Evolutionary conservation across 768 basidiomycete genomes (phyloP).

Genomic region (Termitomyces sp.): DNA sequence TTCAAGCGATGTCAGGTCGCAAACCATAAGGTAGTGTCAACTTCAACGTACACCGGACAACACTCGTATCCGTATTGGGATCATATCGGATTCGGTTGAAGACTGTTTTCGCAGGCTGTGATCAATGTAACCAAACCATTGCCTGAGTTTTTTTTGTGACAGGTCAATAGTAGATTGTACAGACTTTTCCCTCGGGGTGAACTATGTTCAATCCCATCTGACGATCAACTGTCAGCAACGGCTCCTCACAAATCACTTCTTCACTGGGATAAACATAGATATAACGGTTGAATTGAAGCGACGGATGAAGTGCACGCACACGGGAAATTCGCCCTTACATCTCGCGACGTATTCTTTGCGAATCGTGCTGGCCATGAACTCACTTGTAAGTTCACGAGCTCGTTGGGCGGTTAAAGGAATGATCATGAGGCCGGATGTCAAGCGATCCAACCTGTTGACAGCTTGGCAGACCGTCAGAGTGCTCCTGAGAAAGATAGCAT

Average conservation of each 20-base stretch:
- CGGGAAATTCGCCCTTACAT: conserved; percentile 79
- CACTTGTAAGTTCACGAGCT: conserved; percentile 65
- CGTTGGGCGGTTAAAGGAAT: conserved; percentile 68
- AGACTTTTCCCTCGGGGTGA: conserved; percentile 90
- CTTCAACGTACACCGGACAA: conserved; percentile 66
- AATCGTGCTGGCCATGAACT: conserved; percentile 79
- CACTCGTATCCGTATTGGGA: conserved; percentile 70
- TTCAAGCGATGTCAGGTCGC: neutral
- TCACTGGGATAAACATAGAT: conserved; percentile 37
- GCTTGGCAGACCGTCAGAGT: conserved; percentile 42
- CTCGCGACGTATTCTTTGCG: conserved; percentile 92
- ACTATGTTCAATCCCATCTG: conserved; percentile 97
- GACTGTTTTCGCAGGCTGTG: conserved; percentile 79
- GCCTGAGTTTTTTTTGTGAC: neutral
- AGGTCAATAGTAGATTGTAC: conserved; percentile 4
- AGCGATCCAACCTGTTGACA: conserved; percentile 87
- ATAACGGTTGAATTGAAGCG: neutral
- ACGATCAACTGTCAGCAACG: conserved; percentile 86
- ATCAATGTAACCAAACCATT: neutral
- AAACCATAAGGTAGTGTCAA: neutral
- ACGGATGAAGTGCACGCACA: conserved; percentile 39
- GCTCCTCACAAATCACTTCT: conserved; percentile 79
- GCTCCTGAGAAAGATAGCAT: neutral
- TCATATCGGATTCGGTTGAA: conserved; percentile 86
- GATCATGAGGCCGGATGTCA: conserved; percentile 96